Base-by-base conservation (phyloP, 164 flowering plant species). In the Vitis amurensis region DNA sequence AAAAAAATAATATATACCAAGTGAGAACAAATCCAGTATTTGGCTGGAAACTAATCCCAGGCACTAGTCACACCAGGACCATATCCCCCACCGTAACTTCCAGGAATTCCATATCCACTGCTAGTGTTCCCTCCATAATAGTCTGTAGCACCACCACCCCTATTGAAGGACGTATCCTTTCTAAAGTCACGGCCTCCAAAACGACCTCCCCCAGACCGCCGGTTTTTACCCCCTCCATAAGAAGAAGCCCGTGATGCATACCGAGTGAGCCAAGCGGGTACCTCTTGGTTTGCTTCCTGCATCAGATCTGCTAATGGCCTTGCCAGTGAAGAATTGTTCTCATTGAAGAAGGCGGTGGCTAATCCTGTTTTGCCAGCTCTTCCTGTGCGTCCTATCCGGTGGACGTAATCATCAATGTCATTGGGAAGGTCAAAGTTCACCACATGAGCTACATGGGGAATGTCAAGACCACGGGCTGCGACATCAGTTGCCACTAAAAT, bases 401-500 rank as follows among this genome's bases (percentile, higher is more conserved):
- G 94, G 16, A 90, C 93, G 50, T 88, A 90, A 68, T 89, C 93
- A 71, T 90, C 96, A 49, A 89, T 87, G 70, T 90, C 94, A 64
- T 90, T 90, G 0, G 94, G 94, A 31, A 90, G 89, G 71, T 90
- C 94, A 73, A 88, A 90, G 67, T 90, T 90, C 60, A 90, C 84
- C 15, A 90, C 94, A 74, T 90, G 94, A 1, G 89, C 87, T 9
- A 90, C 92, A 74, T 85, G 91, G 7, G 95, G 95, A 50, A 88
- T 88, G 65, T 90, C 95, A 16, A 88, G 86, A 37, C 92, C 95
- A 61, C 95, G 88, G n/a, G 92, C 92, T 17, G 95, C 95, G 44
- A 90, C 93, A 74, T 90, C 95, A 3, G 92, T 88, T 14, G 91
- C 92, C 47, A 90, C 95, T 68, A 90, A 67, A 66, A 90, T 90